Conservation (phyloP, 2,329 filamentous ascomycete species). For the Penicillium sp. region DNA sequence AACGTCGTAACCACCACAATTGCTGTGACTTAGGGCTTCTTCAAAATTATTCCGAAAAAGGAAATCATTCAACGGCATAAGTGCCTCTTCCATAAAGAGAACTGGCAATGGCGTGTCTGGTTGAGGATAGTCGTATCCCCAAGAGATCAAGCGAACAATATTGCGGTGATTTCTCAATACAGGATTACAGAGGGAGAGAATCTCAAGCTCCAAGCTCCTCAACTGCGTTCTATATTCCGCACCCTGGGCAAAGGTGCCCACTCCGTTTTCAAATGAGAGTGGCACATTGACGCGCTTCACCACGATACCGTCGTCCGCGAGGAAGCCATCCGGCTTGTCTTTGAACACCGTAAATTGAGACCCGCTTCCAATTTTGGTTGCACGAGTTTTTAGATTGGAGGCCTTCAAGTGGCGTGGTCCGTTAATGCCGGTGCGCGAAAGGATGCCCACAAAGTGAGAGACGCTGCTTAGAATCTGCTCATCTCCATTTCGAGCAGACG, state of each 20-base stretch:
- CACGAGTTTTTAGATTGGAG: constrained; percentile 20
- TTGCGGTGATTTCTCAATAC: constrained; percentile 24
- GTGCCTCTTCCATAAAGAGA: constrained; percentile 25
- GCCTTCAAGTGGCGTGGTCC: constrained; percentile 23
- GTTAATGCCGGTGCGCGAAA: constrained; percentile 24
- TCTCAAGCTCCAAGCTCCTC: constrained; percentile 22
- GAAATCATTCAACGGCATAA: constrained; percentile 24
- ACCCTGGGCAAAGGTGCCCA: constrained; percentile 20
- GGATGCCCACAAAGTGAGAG: constrained; percentile 25
- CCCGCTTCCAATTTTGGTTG: constrained; percentile 23
- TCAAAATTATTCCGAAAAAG: constrained; percentile 15
- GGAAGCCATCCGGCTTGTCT: constrained; percentile 13
- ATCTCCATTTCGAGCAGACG: constrained; percentile 25
- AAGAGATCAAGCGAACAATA: constrained; percentile 22
- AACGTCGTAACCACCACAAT: constrained; percentile 12
- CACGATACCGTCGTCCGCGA: constrained; percentile 21
- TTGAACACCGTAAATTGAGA: constrained; percentile 26
- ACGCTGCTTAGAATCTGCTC: constrained; percentile 22
- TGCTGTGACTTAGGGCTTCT: constrained; percentile 5
- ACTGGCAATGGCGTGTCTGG: constrained; percentile 24
- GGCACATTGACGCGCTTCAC: constrained; percentile 27
- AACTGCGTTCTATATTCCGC: constrained; percentile 24
- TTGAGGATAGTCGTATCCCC: constrained; percentile 27
- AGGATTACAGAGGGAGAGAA: constrained; percentile 26
- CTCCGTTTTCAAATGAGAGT: constrained; percentile 17